These are phyloP conservation scores for Bifiguratus adelaidae DNA, from an alignment of 192 early-diverging fungal genomes.

Conservation along the genomic window DNA sequence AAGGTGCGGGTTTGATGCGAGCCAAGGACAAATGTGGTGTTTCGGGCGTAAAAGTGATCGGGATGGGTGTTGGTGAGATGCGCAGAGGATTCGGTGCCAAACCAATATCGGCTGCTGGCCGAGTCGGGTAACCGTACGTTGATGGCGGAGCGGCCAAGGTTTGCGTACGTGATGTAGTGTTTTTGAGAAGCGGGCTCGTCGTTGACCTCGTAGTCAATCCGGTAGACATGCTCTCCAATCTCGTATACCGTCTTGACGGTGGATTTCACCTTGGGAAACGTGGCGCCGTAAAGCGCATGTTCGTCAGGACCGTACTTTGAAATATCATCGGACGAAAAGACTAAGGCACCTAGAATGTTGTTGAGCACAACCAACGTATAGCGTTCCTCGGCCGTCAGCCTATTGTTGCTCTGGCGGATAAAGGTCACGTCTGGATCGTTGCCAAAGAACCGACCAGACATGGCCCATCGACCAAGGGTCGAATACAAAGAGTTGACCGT, in stretches of 20 bases:
- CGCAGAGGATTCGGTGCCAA: slow-evolving; percentile 5
- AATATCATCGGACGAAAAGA: slow-evolving; percentile 36
- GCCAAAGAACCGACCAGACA: slow-evolving; percentile 35
- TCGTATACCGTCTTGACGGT: slow-evolving; percentile 7
- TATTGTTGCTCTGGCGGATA: slow-evolving; percentile 25
- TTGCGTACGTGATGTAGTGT: slow-evolving; percentile 20
- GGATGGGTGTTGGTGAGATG: slow-evolving; percentile 6
- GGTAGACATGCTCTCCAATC: slow-evolving; percentile 18
- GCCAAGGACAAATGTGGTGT: slow-evolving; percentile 14
- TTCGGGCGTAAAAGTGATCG: slow-evolving; percentile 20
- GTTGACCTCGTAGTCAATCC: slow-evolving; percentile 14
- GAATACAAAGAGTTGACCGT: slow-evolving; percentile 33
- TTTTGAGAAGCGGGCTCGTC: background rate
- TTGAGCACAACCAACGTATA: slow-evolving; percentile 31
- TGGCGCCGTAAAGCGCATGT: slow-evolving; percentile 19
- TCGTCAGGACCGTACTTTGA: slow-evolving; percentile 12
- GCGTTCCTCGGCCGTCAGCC: slow-evolving; percentile 22
- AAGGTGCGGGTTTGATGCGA: slow-evolving; percentile 27
- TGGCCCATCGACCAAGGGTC: slow-evolving; percentile 27
- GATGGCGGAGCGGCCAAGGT: slow-evolving; percentile 19
- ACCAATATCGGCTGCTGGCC: slow-evolving; percentile 5
- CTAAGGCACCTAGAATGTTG: slow-evolving; percentile 32
- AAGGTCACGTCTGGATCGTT: slow-evolving; percentile 42
- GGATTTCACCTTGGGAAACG: slow-evolving; percentile 21
- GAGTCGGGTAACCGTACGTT: slow-evolving; percentile 24